Base-by-base conservation (phyloP, 768 basidiomycete species). In the Stropharia rugosoannulata region DNA sequence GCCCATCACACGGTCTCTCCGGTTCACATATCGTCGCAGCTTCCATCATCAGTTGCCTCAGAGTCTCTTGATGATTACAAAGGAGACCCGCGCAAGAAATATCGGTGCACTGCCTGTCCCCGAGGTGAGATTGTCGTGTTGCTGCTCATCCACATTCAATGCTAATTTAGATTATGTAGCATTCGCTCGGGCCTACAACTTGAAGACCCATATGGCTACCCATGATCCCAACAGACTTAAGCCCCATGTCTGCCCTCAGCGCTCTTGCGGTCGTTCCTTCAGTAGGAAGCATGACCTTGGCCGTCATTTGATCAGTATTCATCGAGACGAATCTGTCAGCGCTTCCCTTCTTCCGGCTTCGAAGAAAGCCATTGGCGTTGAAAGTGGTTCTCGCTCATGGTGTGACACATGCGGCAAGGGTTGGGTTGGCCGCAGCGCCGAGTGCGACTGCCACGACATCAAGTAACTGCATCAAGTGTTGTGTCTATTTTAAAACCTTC, bases 151-250 rank as follows among this genome's bases (percentile, higher is more conserved):
- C 1, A 58, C 38, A 38, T 19, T 38, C 11, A 55, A 13, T 29
- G 42, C 40, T 54, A 49, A 59, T 52, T 46, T 57, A 51, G 59
- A 36, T 38, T 59, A 53, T 58, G 18, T 56, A 90, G 95, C 90
- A 1, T 98, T 98, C 63, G 95, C 94, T 10, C 80, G 95, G 25
- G 93, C 93, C 2, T 97, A 91, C 72, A 98, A 98, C 65, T 73
- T 98, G 55, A 98, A 98, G 77, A 95, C 95, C 0, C 95, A 97
- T 70, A 86, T 91, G 82, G 89, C 89, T 22, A 98, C 95, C 3
- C 95, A 98, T 71, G 93, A 96, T 68, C 95, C 95, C 19, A 87
- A 92, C 70, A 81, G 95, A 57, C 74, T 87, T 48, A 98, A 96
- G 75, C 93, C 93, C 5, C 89, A 93, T 67, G 81, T 86, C 43